Base-by-base conservation (phyloP, 1,284 basidiomycete genomes). In the Cryptococcus hybrid region DNA sequence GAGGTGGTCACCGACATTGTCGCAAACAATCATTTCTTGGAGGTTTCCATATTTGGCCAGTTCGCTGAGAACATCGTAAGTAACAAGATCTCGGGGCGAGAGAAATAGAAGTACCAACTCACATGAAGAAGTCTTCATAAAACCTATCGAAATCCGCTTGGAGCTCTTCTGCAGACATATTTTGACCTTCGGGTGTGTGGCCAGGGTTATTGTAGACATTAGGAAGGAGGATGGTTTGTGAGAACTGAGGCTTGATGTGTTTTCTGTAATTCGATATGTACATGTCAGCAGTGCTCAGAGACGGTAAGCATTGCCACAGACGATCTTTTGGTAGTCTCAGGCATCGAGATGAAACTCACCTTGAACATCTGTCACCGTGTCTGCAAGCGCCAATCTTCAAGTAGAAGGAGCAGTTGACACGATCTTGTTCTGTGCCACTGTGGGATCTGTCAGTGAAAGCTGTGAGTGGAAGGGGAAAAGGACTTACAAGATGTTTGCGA, bases 201-300 rank as follows among this genome's bases (percentile, higher is more conserved):
- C 89, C 89, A 1, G 96, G 96, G 78, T 99, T 99, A 77, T 98
- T 93, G 78, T 98, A 99, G 51, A 99, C 93, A 72, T 99, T 99
- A n/a, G 93, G 92, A 15, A 99, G 84, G 24, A 99, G 84, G 45
- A 99, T 93, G 2, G 96, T 99, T 71, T 97, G 94, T 1, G 93
- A 97, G 79, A 95, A 98, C 2, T 92, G 89, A 1, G 96, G 96
- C 70, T 90, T 88, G 77, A 97, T 98, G 80, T 99, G 96, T 78
- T 99, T 98, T 70, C 96, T 73, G 18, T 18, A 18, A 18, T 18
- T 18, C 2, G 18, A 2, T 18, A 56, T 12, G 5, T 38, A 11
- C 84, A 24, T 24, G 59, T 64, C 37, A 52, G 51, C 36, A 43
- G 44, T n/a, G 39, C 36, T n/a, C 38, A 48, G 7, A 30, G 30